Conservation (phyloP, 305 asterid species). For the Fraxinus xanthoxyloides region DNA sequence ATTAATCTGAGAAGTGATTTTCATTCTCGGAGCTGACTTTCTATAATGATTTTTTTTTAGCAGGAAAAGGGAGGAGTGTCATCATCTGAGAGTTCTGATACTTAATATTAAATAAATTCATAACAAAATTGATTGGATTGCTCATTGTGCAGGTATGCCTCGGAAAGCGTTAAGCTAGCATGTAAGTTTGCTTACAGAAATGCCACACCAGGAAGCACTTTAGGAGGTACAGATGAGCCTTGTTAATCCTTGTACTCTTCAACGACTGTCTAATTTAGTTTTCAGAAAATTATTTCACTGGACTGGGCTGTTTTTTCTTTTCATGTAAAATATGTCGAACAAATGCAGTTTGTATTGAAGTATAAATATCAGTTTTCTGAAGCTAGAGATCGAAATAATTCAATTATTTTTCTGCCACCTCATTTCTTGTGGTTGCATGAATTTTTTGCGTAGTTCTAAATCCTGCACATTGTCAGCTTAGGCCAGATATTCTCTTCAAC, state of each 20-base stretch:
- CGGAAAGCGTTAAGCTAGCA: slow-evolving; percentile 74
- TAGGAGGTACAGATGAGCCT: slow-evolving; percentile 52
- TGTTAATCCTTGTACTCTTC: slow-evolving; percentile 4
- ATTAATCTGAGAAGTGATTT: neutral
- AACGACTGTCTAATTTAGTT: neutral
- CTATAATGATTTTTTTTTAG: neutral
- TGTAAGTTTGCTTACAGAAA: slow-evolving; percentile 91
- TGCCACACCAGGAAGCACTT: slow-evolving; percentile 86
- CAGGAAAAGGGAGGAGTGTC: neutral
- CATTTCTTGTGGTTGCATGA: neutral
- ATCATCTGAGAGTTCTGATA: neutral
- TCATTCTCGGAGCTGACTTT: neutral
- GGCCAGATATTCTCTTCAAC: neutral
- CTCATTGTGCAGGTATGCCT: slow-evolving; percentile 67
- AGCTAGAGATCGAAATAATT: neutral
- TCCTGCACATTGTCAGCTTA: neutral
- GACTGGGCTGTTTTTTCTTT: neutral
- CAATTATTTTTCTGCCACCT: slow-evolving; percentile 1
- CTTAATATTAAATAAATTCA: neutral
- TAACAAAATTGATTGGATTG: slow-evolving; percentile 1
- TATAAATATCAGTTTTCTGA: neutral
- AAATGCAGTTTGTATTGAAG: neutral
- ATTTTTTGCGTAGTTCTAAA: neutral
- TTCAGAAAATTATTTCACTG: neutral
- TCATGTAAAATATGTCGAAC: neutral